Percentiles rank a stretch among this genome's conserved stretches.
These are phyloP conservation scores for Quercus cerris DNA, from an alignment of 306 rosid genomes.

Conservation along the genomic window DNA sequence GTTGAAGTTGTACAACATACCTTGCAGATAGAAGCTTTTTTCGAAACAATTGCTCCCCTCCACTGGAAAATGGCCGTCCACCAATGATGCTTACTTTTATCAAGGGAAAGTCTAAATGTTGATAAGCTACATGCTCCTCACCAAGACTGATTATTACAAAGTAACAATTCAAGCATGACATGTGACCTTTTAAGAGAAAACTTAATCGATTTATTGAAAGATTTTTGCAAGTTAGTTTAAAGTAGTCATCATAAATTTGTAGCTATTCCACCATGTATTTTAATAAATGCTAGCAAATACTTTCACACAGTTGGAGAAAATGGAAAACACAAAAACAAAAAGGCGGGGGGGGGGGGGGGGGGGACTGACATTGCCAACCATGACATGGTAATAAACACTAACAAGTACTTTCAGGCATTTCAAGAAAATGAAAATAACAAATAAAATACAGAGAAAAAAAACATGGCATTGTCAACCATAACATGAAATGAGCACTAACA, in stretches of 20 bases:
- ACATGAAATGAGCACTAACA: not conserved
- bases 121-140: slow-evolving; percentile 73
- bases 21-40: slow-evolving; percentile 71
- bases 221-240: not conserved
- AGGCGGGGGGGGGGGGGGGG: no score
- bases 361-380: not conserved
- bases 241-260: not conserved
- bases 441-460: not conserved
- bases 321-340: not conserved
- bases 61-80: slow-evolving; percentile 87
- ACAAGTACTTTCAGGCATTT: not conserved
- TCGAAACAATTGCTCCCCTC: slow-evolving; percentile 61
- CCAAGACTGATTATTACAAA: slow-evolving; percentile 69
- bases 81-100: slow-evolving; percentile 79
- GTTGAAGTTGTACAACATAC: slow-evolving; percentile 34
- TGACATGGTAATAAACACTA: not conserved
- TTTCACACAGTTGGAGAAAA: not conserved
- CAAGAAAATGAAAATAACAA: not conserved
- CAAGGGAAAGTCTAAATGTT: slow-evolving; percentile 60
- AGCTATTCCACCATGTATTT: not conserved
- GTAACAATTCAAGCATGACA: slow-evolving; percentile 5
- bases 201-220: no score
- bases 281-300: not conserved
- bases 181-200: slow-evolving; percentile 16
- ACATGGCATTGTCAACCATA: not conserved